Evolutionary conservation across 257 asterid genomes (phyloP).

Genomic region (Nicotiana otophora): DNA sequence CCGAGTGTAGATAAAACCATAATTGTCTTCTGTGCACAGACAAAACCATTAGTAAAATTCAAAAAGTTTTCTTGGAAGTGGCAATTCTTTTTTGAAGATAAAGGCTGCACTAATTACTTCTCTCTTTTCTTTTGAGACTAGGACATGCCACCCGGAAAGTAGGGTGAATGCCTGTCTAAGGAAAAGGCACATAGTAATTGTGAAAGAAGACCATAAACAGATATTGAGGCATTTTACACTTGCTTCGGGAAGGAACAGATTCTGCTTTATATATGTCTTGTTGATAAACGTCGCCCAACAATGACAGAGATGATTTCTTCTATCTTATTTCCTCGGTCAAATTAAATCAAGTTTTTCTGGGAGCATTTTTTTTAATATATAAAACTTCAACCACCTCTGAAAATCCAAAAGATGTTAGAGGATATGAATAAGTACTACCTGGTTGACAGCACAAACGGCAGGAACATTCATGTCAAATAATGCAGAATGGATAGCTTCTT

Average conservation of each 20-base stretch:
- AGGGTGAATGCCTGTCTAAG: not conserved
- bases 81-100: not conserved
- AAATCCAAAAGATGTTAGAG: constrained; percentile 4
- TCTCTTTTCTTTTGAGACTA: not conserved
- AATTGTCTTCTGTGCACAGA: not conserved
- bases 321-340: not conserved
- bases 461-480: constrained; percentile 94
- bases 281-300: not conserved
- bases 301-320: not conserved
- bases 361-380: not conserved
- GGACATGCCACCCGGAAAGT: not conserved
- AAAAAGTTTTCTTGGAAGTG: not conserved
- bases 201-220: not conserved
- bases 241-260: not conserved
- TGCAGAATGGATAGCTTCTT: constrained; percentile 67
- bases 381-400: not conserved
- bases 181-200: not conserved
- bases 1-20: not conserved
- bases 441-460: constrained; percentile 93
- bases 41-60: not conserved
- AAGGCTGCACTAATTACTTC: not conserved
- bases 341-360: not conserved
- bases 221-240: not conserved
- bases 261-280: not conserved
- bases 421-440: constrained; percentile 37